Evolutionary conservation across 345 rosid species (phyloP).

Genomic region (Ailanthus altissimus): DNA sequence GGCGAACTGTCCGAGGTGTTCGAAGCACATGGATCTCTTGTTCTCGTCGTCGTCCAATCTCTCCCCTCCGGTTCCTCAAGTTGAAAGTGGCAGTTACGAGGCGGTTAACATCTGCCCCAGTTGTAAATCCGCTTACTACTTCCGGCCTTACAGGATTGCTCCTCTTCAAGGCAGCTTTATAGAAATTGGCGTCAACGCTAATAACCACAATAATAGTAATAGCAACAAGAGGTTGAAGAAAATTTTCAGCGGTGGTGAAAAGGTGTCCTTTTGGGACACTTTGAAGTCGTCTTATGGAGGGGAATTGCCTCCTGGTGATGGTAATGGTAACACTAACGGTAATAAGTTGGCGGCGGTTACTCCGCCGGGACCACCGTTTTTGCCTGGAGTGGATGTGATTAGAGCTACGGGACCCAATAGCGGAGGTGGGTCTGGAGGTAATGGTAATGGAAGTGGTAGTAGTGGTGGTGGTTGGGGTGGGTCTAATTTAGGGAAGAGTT

Average conservation of each 20-base stretch:
- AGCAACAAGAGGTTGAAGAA: conserved; percentile 30
- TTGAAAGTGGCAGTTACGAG: conserved; percentile 26
- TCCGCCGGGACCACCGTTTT: conserved; percentile 76
- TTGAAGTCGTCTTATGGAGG: conserved; percentile 58
- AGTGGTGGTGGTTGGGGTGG: conserved; percentile 74
- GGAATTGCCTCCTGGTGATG: conserved; percentile 68
- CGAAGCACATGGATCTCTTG: conserved; percentile 77
- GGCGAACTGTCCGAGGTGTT: conserved; percentile 92
- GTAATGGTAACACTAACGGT: conserved; percentile 18
- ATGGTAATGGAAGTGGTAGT: conserved; percentile 14
- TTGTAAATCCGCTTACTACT: conserved; percentile 85
- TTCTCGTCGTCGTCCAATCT: conserved; percentile 54
- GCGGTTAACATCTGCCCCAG: conserved; percentile 84
- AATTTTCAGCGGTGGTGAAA: conserved; percentile 32
- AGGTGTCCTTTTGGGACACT: conserved; percentile 75
- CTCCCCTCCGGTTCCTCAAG: conserved; percentile 29
- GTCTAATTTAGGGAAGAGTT: conserved; percentile 77
- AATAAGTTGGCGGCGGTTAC: conserved; percentile 62
- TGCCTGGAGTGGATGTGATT: conserved; percentile 59
- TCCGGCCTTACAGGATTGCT: conserved; percentile 57
- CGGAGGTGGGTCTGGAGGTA: conserved; percentile 35
- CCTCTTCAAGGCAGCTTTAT: conserved; percentile 90
- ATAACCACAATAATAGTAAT: conserved; percentile 24
- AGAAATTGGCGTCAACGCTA: conserved; percentile 62
- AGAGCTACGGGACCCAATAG: conserved; percentile 40